Percentiles rank a stretch among this genome's conserved stretches.
Evolutionary conservation across 306 rosid genomes (phyloP).

Genomic region (Clitoria ternatea): DNA sequence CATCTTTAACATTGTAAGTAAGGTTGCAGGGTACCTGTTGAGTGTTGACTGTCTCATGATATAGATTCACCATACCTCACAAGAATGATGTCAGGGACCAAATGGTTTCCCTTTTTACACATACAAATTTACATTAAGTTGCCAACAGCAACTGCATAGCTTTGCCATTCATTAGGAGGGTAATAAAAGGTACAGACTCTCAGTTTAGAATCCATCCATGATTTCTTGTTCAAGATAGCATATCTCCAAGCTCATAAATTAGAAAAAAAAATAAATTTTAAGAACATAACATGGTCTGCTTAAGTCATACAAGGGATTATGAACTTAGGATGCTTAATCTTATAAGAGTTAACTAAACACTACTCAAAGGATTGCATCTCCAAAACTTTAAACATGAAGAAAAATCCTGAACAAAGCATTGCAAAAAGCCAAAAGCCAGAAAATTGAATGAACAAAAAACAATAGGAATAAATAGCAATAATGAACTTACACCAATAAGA

Average conservation of each 20-base stretch:
- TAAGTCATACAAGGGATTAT: not conserved
- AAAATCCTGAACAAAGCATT: not conserved
- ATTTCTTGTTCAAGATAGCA: not conserved
- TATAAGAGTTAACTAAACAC: not conserved
- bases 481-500: conserved; percentile 64
- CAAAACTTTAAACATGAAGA: not conserved
- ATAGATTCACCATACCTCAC: not conserved
- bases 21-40: not conserved
- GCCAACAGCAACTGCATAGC: not conserved
- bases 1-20: not conserved
- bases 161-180: not conserved
- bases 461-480: not conserved
- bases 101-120: not conserved
- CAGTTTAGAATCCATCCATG: not conserved
- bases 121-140: not conserved
- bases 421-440: not conserved
- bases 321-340: not conserved
- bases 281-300: not conserved
- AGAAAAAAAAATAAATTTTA: too few relatives aligned
- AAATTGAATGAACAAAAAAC: not conserved
- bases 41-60: not conserved
- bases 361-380: not conserved
- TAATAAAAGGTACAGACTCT: not conserved
- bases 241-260: not conserved
- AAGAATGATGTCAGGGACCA: not conserved